These are phyloP conservation scores for Pyrrhoderma noxium DNA, from an alignment of 1,284 basidiomycete genomes.

Conservation along the genomic window DNA sequence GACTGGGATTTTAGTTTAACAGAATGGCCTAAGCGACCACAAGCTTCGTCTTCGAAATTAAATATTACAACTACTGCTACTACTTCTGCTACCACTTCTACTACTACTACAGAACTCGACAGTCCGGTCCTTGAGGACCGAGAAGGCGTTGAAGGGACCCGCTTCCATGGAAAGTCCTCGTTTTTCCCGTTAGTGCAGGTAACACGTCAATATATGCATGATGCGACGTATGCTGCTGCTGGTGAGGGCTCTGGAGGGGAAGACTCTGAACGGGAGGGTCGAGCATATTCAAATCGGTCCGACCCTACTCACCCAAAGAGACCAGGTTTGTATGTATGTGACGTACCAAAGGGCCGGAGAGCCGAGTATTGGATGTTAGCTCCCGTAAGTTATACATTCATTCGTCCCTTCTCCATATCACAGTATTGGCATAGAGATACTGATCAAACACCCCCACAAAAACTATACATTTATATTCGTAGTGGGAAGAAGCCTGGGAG, in stretches of 20 bases:
- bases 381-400: slow-evolving; percentile 13
- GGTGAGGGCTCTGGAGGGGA: background rate
- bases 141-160: background rate
- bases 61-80: no score
- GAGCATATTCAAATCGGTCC: background rate
- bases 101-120: no score
- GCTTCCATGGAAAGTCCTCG: slow-evolving; percentile 16
- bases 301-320: background rate
- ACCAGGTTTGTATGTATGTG: background rate
- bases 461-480: background rate
- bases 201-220: slow-evolving; percentile 10
- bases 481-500: slow-evolving; percentile 57
- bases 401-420: background rate
- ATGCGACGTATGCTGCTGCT: background rate
- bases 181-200: slow-evolving; percentile 7
- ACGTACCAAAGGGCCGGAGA: slow-evolving; percentile 9
- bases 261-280: background rate
- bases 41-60: no score
- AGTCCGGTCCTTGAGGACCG: no score
- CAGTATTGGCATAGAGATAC: background rate
- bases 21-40: no score
- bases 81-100: no score
- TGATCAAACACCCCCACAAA: background rate
- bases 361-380: slow-evolving; percentile 11
- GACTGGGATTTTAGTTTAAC: no score